Percentiles rank a stretch among this genome's conserved stretches.
phyloP scores from a whole-genome alignment of 192 early-diverging fungal genomes.

The Helicostylum pulchrum region DNA sequence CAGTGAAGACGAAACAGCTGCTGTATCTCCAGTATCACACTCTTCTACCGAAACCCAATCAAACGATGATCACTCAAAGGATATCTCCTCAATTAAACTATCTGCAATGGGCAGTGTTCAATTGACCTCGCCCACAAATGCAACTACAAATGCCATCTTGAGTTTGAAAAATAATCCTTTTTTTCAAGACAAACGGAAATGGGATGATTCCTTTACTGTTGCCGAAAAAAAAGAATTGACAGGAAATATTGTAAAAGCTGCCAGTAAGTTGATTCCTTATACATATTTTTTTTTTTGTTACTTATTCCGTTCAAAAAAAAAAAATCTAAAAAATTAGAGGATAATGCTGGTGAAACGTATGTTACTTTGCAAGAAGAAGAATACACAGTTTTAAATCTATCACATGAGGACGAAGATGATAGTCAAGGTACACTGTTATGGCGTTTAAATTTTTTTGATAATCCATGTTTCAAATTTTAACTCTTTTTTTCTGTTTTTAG shows the following conservation, averaged over 20 bases:
- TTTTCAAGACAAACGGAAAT: conserved; percentile 13
- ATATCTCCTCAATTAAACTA: background rate
- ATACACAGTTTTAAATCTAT: background rate
- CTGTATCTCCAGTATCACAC: too few relatives aligned
- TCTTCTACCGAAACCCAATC: too few relatives aligned
- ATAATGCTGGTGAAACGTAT: conserved; percentile 12
- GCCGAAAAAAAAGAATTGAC: conserved; percentile 5
- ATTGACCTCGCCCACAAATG: conserved; percentile 1
- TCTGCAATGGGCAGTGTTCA: background rate
- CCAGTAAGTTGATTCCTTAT: background rate
- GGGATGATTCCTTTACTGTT: conserved; percentile 16
- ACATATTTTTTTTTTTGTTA: background rate
- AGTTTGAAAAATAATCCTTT: background rate
- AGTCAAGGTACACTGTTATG: background rate
- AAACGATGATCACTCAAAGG: too few relatives aligned
- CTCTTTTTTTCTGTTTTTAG: background rate
- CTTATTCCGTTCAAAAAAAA: background rate
- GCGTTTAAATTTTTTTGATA: too few relatives aligned
- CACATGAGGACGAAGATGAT: conserved; percentile 1
- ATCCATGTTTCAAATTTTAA: background rate
- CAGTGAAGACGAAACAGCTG: background rate
- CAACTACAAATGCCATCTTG: too few relatives aligned
- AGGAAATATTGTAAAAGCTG: conserved; percentile 14
- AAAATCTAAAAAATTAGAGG: conserved; percentile 2
- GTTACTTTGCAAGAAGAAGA: conserved; percentile 16